Percentiles rank a stretch among this genome's conserved stretches.
phyloP scores from a whole-genome alignment of 2,329 filamentous ascomycete species.

The Venturia aucupariae region DNA sequence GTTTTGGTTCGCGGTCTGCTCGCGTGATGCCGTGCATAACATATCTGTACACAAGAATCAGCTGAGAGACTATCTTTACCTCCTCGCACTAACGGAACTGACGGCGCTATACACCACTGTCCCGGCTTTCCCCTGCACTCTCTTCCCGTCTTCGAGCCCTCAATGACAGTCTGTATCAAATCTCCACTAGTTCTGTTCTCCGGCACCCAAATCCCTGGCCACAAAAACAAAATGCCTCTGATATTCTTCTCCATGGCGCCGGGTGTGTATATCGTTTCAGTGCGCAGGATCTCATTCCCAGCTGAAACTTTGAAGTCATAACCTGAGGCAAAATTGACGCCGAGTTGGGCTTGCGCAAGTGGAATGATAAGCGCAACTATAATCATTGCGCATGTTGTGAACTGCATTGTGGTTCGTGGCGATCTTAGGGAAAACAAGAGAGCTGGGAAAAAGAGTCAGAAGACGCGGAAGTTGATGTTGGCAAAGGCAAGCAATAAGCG shows the following conservation, averaged over 20 bases:
- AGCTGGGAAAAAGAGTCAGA: not conserved
- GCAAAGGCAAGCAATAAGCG: not conserved
- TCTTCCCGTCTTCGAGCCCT: not conserved
- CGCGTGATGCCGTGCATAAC: constrained; percentile 5
- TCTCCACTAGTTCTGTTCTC: not conserved
- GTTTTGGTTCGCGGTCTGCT: not conserved
- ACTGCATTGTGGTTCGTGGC: not conserved
- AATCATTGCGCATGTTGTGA: not conserved
- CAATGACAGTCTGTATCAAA: not conserved
- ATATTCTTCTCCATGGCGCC: constrained; percentile 2
- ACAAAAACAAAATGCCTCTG: not conserved
- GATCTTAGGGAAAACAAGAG: not conserved
- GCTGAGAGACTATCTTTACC: not conserved
- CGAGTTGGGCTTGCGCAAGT: not conserved
- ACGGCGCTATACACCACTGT: not conserved
- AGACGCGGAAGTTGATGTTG: not conserved
- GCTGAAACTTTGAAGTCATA: not conserved
- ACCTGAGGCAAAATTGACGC: not conserved
- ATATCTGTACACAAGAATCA: not conserved
- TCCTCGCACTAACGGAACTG: not conserved
- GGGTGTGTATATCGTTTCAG: not conserved
- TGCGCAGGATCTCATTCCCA: not conserved
- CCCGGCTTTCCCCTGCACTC: not conserved
- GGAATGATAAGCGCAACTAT: not conserved
- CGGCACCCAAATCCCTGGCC: not conserved